Evolutionary conservation across 192 early-diverging fungal genomes (phyloP).

Genomic region (Backusella morwellensis): DNA sequence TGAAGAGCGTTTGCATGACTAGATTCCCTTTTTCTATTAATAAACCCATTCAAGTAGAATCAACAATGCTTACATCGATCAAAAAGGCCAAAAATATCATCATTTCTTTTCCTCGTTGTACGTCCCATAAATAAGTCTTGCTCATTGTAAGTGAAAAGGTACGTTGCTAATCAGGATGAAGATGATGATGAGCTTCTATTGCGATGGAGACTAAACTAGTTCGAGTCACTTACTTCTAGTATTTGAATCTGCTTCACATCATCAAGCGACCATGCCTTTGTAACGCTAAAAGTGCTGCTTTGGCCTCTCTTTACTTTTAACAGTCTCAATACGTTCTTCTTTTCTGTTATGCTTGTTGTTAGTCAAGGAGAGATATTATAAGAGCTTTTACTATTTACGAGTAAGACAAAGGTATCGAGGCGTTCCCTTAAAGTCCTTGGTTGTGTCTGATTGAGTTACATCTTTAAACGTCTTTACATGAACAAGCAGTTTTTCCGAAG

Average conservation of each 20-base stretch:
- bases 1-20: conserved; percentile 42
- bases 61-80: conserved; percentile 22
- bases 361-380: neutral
- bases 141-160: conserved; percentile 50
- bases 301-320: conserved; percentile 52
- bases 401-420: conserved; percentile 54
- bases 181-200: neutral
- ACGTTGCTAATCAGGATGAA: conserved; percentile 32
- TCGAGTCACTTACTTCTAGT: conserved; percentile 43
- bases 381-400: conserved; percentile 27
- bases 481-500: conserved; percentile 24
- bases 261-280: conserved; percentile 54
- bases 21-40: neutral
- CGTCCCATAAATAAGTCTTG: conserved; percentile 51
- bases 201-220: too few species aligned
- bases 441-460: conserved; percentile 27
- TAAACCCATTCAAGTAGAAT: neutral
- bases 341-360: conserved; percentile 26
- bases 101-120: conserved; percentile 45
- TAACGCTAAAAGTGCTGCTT: conserved; percentile 51
- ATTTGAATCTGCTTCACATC: conserved; percentile 48
- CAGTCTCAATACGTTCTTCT: conserved; percentile 42
- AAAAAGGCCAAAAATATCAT: conserved; percentile 45
- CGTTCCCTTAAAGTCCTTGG: conserved; percentile 44
- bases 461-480: conserved; percentile 58